phyloP scores from a whole-genome alignment of 2,329 filamentous ascomycete genomes.

The Talaromyces rugulosus region DNA sequence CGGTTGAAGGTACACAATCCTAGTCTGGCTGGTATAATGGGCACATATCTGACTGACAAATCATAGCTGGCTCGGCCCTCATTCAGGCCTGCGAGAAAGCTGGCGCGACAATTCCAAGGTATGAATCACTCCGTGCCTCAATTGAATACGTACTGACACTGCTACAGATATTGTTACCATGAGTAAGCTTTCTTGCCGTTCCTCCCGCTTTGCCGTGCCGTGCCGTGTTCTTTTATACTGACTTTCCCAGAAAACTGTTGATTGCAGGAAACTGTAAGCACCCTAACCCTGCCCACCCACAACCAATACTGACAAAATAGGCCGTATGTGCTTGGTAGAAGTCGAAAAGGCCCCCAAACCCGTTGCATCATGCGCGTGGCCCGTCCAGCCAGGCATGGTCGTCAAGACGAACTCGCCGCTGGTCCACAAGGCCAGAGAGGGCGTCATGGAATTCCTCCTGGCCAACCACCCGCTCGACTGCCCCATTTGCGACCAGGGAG shows the following conservation, averaged over 20 bases:
- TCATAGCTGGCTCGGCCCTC: constrained; percentile 76
- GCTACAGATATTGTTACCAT: constrained; percentile 89
- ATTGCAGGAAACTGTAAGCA: constrained; percentile 88
- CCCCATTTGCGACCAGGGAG: constrained; percentile 97
- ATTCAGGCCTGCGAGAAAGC: constrained; percentile 99
- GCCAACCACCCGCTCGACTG: constrained; percentile 96
- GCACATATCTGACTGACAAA: constrained; percentile 38
- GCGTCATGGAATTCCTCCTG: constrained; percentile 97
- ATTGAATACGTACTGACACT: constrained; percentile 5
- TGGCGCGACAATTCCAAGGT: constrained; percentile 82
- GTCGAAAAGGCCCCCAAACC: constrained; percentile 95
- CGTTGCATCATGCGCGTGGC: constrained; percentile 97
- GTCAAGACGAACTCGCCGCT: constrained; percentile 97
- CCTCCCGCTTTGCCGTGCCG: constrained; percentile 14
- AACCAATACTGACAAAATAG: constrained; percentile 21
- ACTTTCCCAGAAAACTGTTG: constrained; percentile 73
- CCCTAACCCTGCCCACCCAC: background rate
- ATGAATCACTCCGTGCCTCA: constrained; percentile 23
- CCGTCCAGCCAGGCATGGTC: constrained; percentile 96
- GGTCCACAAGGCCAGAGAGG: constrained; percentile 95
- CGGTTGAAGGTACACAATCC: constrained; percentile 76
- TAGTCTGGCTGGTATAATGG: background rate
- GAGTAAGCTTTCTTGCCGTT: constrained; percentile 59
- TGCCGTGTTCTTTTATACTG: constrained; percentile 18
- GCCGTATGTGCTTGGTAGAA: constrained; percentile 97